Evolutionary conservation across 768 basidiomycete species (phyloP).

Genomic region (Agaricus sinodeliciosus): DNA sequence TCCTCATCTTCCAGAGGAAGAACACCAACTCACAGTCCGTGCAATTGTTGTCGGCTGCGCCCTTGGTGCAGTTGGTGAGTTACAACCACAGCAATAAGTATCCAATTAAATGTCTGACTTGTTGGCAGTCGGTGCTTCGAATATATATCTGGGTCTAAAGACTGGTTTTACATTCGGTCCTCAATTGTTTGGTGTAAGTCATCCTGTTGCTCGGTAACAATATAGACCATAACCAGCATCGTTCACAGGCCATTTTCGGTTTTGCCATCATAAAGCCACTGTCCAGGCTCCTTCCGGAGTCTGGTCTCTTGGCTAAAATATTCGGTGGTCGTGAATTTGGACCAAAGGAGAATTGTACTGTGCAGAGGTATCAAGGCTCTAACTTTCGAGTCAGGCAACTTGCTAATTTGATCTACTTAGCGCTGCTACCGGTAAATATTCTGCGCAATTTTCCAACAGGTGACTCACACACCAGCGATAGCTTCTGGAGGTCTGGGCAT

Average conservation of each 20-base stretch:
- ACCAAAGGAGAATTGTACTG: constrained; percentile 63
- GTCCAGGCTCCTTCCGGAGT: constrained; percentile 40
- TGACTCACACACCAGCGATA: constrained; percentile 11
- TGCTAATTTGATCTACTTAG: constrained; percentile 16
- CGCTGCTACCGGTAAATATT: constrained; percentile 39
- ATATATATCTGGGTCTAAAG: constrained; percentile 64
- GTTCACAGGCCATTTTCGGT: constrained; percentile 43
- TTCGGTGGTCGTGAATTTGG: constrained; percentile 49
- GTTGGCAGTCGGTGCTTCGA: constrained; percentile 44
- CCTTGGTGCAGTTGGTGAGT: constrained; percentile 37
- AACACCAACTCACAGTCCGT: constrained; percentile 46
- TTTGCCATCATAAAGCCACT: constrained; percentile 56
- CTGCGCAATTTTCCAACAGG: constrained; percentile 9
- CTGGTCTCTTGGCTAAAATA: constrained; percentile 34
- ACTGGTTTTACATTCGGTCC: constrained; percentile 64
- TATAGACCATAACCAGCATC: not conserved
- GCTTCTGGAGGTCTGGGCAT: constrained; percentile 55
- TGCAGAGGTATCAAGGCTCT: constrained; percentile 34
- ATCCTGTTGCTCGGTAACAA: too few relatives aligned
- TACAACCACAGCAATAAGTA: too few relatives aligned
- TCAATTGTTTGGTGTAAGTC: constrained; percentile 49
- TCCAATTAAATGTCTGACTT: not conserved
- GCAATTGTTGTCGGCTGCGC: constrained; percentile 43
- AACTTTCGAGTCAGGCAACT: not conserved
- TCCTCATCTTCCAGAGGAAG: constrained; percentile 39